These are phyloP conservation scores for Pseudopediastrum boryanum DNA, from an alignment of 139 green algal species.

Conservation along the genomic window DNA sequence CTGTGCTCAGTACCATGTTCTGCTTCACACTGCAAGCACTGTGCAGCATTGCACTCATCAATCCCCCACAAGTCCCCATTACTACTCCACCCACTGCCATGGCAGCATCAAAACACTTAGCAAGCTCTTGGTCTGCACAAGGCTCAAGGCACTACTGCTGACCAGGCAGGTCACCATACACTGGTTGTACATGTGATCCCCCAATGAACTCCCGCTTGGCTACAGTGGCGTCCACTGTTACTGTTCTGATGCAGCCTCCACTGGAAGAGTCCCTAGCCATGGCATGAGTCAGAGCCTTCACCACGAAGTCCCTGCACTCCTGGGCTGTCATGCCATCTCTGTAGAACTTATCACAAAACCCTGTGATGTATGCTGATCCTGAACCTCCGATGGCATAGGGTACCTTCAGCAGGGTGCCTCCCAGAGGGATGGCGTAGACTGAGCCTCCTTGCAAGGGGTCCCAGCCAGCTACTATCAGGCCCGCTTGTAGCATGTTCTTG, in stretches of 20 bases:
- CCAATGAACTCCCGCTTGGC: conserved; percentile 67
- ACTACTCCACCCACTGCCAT: too few species aligned
- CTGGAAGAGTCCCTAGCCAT: conserved; percentile 85
- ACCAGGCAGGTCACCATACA: conserved; percentile 40
- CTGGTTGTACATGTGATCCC: conserved; percentile 46
- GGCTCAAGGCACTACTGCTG: too few species aligned
- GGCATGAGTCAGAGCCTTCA: conserved; percentile 74
- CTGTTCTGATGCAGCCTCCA: conserved; percentile 85
- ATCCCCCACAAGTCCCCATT: too few species aligned
- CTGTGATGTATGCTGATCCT: conserved; percentile 88
- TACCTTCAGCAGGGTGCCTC: conserved; percentile 79
- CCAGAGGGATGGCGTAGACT: conserved; percentile 85
- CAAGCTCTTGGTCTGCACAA: too few species aligned
- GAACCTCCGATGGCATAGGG: conserved; percentile 85
- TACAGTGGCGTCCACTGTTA: conserved; percentile 69
- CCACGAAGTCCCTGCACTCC: conserved; percentile 82
- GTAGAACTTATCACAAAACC: conserved; percentile 78
- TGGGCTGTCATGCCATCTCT: conserved; percentile 74
- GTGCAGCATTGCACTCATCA: too few species aligned
- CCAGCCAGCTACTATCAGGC: conserved; percentile 77
- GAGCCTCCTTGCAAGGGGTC: conserved; percentile 55
- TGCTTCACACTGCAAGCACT: too few species aligned
- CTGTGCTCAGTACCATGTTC: too few species aligned
- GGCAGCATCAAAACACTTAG: too few species aligned
- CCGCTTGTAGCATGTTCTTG: conserved; percentile 78